Conservation (phyloP, 2,329 filamentous ascomycete genomes). For the Xylaria sp. region DNA sequence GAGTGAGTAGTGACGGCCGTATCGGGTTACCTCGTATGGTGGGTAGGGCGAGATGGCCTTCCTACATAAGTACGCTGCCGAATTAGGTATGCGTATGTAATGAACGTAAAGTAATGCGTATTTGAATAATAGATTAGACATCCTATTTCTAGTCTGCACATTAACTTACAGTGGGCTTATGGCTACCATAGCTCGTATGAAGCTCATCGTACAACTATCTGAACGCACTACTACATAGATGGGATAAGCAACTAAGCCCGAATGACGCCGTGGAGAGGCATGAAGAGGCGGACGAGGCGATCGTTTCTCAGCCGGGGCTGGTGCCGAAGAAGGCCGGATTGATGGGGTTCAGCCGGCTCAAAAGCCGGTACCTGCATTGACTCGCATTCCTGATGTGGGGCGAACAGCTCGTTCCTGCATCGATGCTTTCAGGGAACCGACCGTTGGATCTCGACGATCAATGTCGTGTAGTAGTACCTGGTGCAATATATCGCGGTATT, state of each 20-base stretch:
- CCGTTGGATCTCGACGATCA: background rate
- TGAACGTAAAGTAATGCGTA: too few species aligned
- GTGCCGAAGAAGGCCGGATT: background rate
- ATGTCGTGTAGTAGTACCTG: background rate
- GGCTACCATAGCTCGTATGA: too few species aligned
- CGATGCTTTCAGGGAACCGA: background rate
- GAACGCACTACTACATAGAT: background rate
- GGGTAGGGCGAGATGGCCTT: too few species aligned
- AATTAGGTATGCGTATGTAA: too few species aligned
- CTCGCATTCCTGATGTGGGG: conserved; percentile 19
- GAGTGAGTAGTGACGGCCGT: too few species aligned
- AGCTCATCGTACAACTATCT: background rate
- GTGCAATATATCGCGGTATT: background rate
- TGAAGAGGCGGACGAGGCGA: conserved; percentile 11
- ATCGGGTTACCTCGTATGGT: too few species aligned
- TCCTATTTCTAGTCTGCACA: too few species aligned
- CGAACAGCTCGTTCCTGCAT: conserved; percentile 30
- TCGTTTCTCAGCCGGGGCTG: conserved; percentile 26
- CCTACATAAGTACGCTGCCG: too few species aligned
- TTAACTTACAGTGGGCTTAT: too few species aligned
- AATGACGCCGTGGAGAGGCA: background rate
- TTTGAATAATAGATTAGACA: too few species aligned
- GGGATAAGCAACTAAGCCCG: background rate
- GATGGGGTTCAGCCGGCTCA: conserved; percentile 7
- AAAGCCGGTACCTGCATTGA: conserved; percentile 34